These are phyloP conservation scores for Verticillium nonalfalfae DNA, from an alignment of 2,329 filamentous ascomycete genomes.

Conservation along the genomic window DNA sequence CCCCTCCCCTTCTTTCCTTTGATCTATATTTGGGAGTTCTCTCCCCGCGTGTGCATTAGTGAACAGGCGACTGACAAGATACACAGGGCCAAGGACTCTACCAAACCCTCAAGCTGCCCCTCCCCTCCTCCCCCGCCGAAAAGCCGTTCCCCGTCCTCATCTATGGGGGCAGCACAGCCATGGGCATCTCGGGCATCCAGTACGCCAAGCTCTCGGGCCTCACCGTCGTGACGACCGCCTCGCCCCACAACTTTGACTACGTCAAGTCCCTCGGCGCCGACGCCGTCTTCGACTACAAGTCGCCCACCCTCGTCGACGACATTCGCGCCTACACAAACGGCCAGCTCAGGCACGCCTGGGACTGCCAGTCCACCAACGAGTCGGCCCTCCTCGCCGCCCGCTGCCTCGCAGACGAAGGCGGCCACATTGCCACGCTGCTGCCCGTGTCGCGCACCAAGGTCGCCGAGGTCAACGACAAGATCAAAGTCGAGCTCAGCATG, in stretches of 20 bases:
- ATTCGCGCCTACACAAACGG: conserved; percentile 17
- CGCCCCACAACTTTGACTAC: conserved; percentile 27
- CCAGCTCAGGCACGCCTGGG: conserved; percentile 17
- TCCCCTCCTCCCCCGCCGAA: conserved; percentile 34
- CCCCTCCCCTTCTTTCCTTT: not conserved
- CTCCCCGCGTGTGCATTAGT: no score
- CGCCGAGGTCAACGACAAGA: conserved; percentile 31
- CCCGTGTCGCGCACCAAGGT: conserved; percentile 27
- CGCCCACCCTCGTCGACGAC: conserved; percentile 13
- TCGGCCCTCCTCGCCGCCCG: conserved; percentile 15
- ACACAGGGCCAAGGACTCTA: conserved; percentile 41
- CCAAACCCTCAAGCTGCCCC: conserved; percentile 34
- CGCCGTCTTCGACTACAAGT: conserved; percentile 24
- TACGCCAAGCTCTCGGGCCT: conserved; percentile 28
- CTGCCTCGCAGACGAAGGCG: conserved; percentile 13
- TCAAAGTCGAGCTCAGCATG: conserved; percentile 21
- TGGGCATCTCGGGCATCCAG: conserved; percentile 41
- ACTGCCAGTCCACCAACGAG: conserved; percentile 12
- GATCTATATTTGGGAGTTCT: no score
- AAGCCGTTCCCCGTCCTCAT: conserved; percentile 30
- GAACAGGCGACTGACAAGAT: not conserved
- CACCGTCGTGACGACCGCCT: conserved; percentile 20
- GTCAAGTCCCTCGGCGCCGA: conserved; percentile 22
- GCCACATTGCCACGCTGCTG: conserved; percentile 32
- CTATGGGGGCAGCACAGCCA: conserved; percentile 43